Base-by-base conservation (phyloP, 257 asterid species). In the Apocynum venetum region DNA sequence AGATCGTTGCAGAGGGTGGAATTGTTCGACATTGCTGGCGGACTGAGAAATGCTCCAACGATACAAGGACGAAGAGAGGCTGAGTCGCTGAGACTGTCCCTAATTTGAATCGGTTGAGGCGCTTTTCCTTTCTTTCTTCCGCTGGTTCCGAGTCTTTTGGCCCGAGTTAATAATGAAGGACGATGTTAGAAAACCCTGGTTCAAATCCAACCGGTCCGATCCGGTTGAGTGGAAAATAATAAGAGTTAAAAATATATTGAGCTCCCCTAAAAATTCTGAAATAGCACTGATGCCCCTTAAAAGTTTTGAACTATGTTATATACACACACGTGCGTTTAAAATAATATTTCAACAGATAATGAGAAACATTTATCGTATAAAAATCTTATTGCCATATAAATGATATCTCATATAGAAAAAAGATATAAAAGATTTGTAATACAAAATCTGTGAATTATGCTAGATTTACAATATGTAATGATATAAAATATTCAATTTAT, bases 1-100 rank as follows among this genome's bases (percentile, higher is more conserved):
- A 93, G 85, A 73, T 82, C 80, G 75, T 88, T 82, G 87, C 78
- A 85, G 60, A 78, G 77, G 41, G 84, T 65, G 76, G 71, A 76
- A 79, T 80, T 74, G 82, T n/a, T 82, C n/a, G 97, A 75, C 91
- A 89, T 89, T 66, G 83, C 71, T 81, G 71, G 19, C 38, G 17
- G 13, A 40, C 53, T 53, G 66, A 51, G 38, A 71, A 76, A 17
- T 71, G 20, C 19, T 40, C 66, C 2, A 76, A 38, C 55, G 17
- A 61, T 49, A 3, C 6, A 59, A 25, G 19, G 6, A 53, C 74
- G 48, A 38, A 40, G 63, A 49, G 73, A 75, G 77, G 56, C 4
- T 51, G 56, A 51, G 31, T 25, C 31, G 31, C 49, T 46, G 52
- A 36, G 66, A 69, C 67, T 43, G 65, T 31, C 56, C 66, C 43